These are phyloP conservation scores for Wickerhamiella parazyma DNA, from an alignment of 805 yeast species.

Conservation along the genomic window DNA sequence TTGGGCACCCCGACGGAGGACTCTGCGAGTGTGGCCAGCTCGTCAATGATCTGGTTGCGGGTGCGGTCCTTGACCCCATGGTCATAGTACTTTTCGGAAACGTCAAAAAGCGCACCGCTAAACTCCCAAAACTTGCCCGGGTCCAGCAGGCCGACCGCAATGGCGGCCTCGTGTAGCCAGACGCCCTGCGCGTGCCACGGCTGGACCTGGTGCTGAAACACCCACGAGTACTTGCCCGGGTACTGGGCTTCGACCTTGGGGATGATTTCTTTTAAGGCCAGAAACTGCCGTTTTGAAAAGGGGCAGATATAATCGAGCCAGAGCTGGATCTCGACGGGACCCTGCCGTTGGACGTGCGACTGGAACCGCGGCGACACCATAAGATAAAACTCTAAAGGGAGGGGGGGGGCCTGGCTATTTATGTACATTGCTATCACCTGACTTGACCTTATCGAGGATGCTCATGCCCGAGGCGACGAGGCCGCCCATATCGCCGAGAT, in stretches of 20 bases:
- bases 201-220: slow-evolving; percentile 64
- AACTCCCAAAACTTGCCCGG: slow-evolving; percentile 46
- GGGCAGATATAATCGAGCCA: slow-evolving; percentile 41
- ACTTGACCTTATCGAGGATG: slow-evolving; percentile 43
- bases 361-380: slow-evolving; percentile 18
- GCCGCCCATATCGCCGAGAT: slow-evolving; percentile 57
- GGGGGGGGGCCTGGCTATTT: background rate
- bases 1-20: slow-evolving; percentile 29
- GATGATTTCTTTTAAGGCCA: slow-evolving; percentile 39
- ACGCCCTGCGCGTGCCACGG: slow-evolving; percentile 81
- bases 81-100: slow-evolving; percentile 47
- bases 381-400: background rate
- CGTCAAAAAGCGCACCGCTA: slow-evolving; percentile 41
- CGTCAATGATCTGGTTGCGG: slow-evolving; percentile 42
- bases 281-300: slow-evolving; percentile 51
- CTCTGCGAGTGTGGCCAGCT: slow-evolving; percentile 38
- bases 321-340: slow-evolving; percentile 17
- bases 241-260: slow-evolving; percentile 36
- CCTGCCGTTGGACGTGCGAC: slow-evolving; percentile 17
- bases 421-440: slow-evolving; percentile 7
- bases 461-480: slow-evolving; percentile 68
- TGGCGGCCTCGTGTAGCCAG: slow-evolving; percentile 52
- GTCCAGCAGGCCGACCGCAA: slow-evolving; percentile 46
- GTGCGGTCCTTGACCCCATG: slow-evolving; percentile 39
- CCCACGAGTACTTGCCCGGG: slow-evolving; percentile 42